Percentiles rank a stretch among this genome's conserved stretches.
Evolutionary conservation across 345 rosid genomes (phyloP).

Genomic region (Bruguiera sexangula): DNA sequence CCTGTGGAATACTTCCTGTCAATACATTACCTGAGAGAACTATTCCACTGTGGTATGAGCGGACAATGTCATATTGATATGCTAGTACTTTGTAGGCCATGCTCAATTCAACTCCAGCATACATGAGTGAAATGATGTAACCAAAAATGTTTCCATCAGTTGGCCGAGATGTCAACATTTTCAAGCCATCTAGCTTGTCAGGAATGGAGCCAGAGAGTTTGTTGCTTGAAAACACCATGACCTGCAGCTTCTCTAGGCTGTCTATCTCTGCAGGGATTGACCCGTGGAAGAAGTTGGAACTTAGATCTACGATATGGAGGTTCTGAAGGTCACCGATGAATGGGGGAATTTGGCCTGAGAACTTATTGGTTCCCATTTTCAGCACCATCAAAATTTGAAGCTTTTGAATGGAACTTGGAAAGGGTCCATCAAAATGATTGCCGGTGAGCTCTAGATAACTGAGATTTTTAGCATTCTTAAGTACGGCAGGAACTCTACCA

Average conservation of each 20-base stretch:
- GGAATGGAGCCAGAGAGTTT: constrained; percentile 15
- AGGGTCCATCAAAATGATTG: constrained; percentile 11
- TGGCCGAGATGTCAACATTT: constrained; percentile 3
- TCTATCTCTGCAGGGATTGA: constrained; percentile 16
- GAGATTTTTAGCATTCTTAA: constrained; percentile 13
- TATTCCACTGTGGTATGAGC: constrained; percentile 14
- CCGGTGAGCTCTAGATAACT: constrained; percentile 8
- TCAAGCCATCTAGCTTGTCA: constrained; percentile 3
- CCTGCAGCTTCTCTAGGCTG: constrained; percentile 18
- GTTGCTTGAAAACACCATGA: constrained; percentile 17
- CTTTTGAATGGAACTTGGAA: constrained; percentile 14
- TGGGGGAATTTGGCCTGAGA: constrained; percentile 9
- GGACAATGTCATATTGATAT: neutral
- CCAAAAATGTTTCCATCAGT: constrained; percentile 7
- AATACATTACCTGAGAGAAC: constrained; percentile 11
- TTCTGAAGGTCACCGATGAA: constrained; percentile 8
- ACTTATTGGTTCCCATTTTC: constrained; percentile 7
- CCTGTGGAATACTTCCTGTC: constrained; percentile 15
- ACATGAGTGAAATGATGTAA: constrained; percentile 1
- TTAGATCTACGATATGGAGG: constrained; percentile 3
- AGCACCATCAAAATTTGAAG: neutral
- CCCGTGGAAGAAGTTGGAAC: constrained; percentile 14
- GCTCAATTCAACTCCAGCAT: constrained; percentile 10
- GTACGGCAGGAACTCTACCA: constrained; percentile 10
- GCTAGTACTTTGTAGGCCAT: constrained; percentile 10